Percentiles rank a stretch among this genome's conserved stretches.
Conservation (phyloP, 768 basidiomycete species). For the Coprinopsis cinerea region DNA sequence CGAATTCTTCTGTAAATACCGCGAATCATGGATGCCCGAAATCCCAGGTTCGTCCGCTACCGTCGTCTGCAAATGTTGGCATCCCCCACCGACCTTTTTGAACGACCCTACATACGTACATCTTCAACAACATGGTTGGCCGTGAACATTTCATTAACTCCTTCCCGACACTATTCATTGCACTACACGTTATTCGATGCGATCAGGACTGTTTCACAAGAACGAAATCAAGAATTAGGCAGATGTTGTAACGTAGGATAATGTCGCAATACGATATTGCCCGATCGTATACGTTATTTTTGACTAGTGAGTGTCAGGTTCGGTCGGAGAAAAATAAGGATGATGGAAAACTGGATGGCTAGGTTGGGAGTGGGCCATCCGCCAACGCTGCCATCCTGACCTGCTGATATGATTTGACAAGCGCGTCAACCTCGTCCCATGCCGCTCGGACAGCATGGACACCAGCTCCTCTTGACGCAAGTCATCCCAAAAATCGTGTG, state of each 20-base stretch:
- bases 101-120: background rate
- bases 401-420: no score
- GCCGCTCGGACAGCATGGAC: no score
- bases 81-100: background rate
- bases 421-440: no score
- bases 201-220: constrained; percentile 16
- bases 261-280: background rate
- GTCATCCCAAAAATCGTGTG: no score
- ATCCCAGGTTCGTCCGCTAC: constrained; percentile 13
- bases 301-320: background rate
- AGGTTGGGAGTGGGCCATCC: no score
- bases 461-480: no score
- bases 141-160: background rate
- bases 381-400: no score
- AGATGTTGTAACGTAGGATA: background rate
- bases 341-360: no score
- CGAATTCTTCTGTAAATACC: constrained; percentile 17
- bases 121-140: background rate
- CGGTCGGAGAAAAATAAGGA: no score
- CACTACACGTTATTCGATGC: no score
- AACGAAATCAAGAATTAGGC: constrained; percentile 13
- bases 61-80: constrained; percentile 1
- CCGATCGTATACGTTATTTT: no score
- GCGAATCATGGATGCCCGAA: constrained; percentile 14
- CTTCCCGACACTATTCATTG: background rate